These are phyloP conservation scores for Nannochloropsis gaditana DNA, from an alignment of 108 stramenopile genomes.

Conservation along the genomic window DNA sequence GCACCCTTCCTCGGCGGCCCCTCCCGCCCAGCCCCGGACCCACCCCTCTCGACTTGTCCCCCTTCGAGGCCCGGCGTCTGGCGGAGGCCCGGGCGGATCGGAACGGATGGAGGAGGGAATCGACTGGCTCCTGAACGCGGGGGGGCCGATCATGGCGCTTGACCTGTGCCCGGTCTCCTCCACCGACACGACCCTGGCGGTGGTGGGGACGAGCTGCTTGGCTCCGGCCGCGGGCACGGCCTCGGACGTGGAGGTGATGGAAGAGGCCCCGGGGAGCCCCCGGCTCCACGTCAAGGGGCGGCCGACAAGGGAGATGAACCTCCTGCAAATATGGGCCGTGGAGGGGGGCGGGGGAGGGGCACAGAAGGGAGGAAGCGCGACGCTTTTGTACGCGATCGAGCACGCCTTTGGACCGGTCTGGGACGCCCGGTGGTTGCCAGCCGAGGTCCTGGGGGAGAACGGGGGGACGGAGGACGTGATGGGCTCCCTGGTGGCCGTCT, in stretches of 20 bases:
- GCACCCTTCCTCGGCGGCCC: background rate
- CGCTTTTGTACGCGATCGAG: background rate
- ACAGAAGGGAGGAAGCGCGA: background rate
- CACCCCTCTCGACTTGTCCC: too few species aligned
- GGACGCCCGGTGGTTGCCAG: background rate
- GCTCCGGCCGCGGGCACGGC: background rate
- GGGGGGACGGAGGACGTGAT: background rate
- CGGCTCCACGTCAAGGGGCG: background rate
- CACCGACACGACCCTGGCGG: background rate
- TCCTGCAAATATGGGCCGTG: background rate
- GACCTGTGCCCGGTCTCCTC: background rate
- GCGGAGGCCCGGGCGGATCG: too few species aligned
- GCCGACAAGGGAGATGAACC: background rate
- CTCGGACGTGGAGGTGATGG: background rate
- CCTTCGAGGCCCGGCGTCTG: too few species aligned
- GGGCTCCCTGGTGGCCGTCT: background rate
- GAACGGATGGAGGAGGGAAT: too few species aligned
- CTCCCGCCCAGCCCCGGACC: background rate
- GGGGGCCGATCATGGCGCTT: background rate
- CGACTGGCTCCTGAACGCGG: background rate
- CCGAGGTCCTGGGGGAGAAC: background rate
- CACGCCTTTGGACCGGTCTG: background rate
- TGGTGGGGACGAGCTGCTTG: background rate
- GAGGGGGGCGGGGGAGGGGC: background rate
- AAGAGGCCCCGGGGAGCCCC: background rate